A percentile compares a stretch with the other conserved stretches of the same genome.
Conservation (phyloP, 139 green algal genomes). For the Pleodorina starrii region DNA sequence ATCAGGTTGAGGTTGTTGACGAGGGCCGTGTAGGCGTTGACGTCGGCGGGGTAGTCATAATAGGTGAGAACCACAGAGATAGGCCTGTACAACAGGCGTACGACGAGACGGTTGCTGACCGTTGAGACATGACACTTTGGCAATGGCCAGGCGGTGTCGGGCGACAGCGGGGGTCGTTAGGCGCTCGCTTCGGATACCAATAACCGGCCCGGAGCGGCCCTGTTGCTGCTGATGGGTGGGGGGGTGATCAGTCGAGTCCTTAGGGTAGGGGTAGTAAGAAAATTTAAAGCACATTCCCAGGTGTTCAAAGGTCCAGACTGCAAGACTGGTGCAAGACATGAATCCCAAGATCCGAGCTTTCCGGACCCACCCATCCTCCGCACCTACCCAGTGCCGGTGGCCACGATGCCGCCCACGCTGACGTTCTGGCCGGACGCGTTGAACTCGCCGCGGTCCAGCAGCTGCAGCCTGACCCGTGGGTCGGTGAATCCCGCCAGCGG, state of each 20-base stretch:
- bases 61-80: slow-evolving; percentile 82
- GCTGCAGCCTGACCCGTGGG: slow-evolving; percentile 15
- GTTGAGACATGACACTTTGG: background rate
- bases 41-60: slow-evolving; percentile 68
- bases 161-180: background rate
- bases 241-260: background rate
- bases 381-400: slow-evolving; percentile 62
- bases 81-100: slow-evolving; percentile 35
- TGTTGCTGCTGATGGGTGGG: background rate
- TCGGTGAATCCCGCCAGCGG: slow-evolving; percentile 58
- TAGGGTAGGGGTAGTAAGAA: background rate
- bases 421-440: background rate
- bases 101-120: too few relatives aligned
- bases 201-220: too few relatives aligned
- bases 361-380: background rate
- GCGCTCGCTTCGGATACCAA: too few relatives aligned
- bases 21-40: slow-evolving; percentile 58
- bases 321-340: background rate
- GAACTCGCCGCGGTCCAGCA: background rate
- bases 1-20: slow-evolving; percentile 93
- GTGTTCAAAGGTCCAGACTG: background rate
- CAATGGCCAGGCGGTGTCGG: background rate
- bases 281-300: background rate
- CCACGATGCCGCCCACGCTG: slow-evolving; percentile 53
- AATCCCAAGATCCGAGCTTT: background rate